These are phyloP conservation scores for Xylariaceae sp. DNA, from an alignment of 2,329 filamentous ascomycete species.

Conservation along the genomic window DNA sequence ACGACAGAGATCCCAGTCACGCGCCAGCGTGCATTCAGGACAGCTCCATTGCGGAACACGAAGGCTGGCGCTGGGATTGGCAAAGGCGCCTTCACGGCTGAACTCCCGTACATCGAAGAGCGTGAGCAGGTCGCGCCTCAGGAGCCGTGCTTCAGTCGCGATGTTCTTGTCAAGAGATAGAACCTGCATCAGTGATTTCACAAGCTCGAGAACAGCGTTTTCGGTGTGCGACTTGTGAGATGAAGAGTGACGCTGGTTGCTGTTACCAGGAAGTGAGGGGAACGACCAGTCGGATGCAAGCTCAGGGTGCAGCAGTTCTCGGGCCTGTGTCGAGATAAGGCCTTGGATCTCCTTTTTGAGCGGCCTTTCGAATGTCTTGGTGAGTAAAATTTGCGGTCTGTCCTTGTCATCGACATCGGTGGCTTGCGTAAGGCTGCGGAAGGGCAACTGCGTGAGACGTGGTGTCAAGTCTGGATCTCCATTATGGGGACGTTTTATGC, in stretches of 20 bases:
- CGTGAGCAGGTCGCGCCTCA: slow-evolving; percentile 83
- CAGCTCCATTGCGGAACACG: slow-evolving; percentile 75
- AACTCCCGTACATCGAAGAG: slow-evolving; percentile 96
- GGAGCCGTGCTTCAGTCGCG: slow-evolving; percentile 77
- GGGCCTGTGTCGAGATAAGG: slow-evolving; percentile 80
- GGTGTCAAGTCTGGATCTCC: slow-evolving; percentile 49
- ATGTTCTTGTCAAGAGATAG: slow-evolving; percentile 88
- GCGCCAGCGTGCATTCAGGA: slow-evolving; percentile 82
- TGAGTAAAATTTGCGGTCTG: slow-evolving; percentile 63
- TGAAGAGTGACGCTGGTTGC: slow-evolving; percentile 13
- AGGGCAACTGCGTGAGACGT: slow-evolving; percentile 55
- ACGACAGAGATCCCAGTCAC: slow-evolving; percentile 87
- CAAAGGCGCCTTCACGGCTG: slow-evolving; percentile 78
- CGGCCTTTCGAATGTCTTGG: slow-evolving; percentile 81
- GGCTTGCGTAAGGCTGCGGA: slow-evolving; percentile 47
- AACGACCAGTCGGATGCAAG: slow-evolving; percentile 84
- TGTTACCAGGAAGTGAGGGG: slow-evolving; percentile 69
- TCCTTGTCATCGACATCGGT: slow-evolving; percentile 54
- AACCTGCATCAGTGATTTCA: slow-evolving; percentile 91
- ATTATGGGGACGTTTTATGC: slow-evolving; percentile 65
- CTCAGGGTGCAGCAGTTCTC: slow-evolving; percentile 84
- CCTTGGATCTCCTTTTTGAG: slow-evolving; percentile 82
- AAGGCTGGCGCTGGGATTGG: slow-evolving; percentile 76
- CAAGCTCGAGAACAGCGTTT: slow-evolving; percentile 83
- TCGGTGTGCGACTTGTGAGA: slow-evolving; percentile 32